These are phyloP conservation scores for rapeseed (Brassica napus) DNA, from an alignment of 345 rosid species.

Conservation along the genomic window DNA sequence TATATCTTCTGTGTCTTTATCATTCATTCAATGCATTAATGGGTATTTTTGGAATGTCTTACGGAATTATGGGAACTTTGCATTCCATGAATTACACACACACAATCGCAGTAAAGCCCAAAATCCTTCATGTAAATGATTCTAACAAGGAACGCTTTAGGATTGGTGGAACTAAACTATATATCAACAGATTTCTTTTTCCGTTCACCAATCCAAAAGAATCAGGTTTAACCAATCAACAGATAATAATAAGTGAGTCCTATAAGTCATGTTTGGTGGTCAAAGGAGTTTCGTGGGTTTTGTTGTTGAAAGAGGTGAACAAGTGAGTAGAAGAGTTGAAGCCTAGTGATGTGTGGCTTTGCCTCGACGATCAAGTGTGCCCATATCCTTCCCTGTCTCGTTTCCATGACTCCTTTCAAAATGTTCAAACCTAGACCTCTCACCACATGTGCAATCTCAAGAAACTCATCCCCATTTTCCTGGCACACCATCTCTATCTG, in stretches of 20 bases:
- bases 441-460: constrained; percentile 77
- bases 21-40: no score
- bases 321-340: constrained; percentile 79
- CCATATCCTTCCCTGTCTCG: constrained; percentile 64
- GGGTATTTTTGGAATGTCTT: no score
- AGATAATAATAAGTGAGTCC: neutral
- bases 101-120: neutral
- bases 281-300: neutral
- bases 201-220: neutral
- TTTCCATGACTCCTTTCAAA: constrained; percentile 80
- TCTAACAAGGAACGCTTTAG: neutral
- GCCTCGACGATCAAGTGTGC: constrained; percentile 87
- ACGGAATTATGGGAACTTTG: no score
- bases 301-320: constrained; percentile 51
- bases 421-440: constrained; percentile 74
- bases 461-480: constrained; percentile 63
- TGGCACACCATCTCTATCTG: constrained; percentile 93
- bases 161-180: neutral
- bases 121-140: neutral
- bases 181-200: neutral
- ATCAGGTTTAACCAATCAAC: neutral
- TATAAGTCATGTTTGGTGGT: constrained; percentile 15
- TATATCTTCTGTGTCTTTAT: no score
- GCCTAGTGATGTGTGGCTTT: constrained; percentile 59
- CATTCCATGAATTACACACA: neutral